Evolutionary conservation across 129 eudicot genomes (phyloP).

Genomic region (Cynara cardunculus): DNA sequence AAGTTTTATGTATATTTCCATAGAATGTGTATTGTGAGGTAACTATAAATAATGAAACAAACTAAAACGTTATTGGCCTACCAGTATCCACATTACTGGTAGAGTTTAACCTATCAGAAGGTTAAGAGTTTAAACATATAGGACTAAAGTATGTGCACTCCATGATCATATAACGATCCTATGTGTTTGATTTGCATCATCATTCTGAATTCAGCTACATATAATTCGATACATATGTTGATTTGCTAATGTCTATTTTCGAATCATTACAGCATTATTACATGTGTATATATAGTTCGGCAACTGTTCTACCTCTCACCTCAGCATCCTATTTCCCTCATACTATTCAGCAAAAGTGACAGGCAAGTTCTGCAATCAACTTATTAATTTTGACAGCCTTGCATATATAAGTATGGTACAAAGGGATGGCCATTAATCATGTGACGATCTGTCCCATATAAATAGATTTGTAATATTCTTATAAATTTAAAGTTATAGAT

Average conservation of each 20-base stretch:
- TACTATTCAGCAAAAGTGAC: conserved; percentile 14
- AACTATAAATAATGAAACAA: too few relatives aligned
- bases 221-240: background rate
- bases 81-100: too few relatives aligned
- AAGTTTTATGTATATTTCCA: too few relatives aligned
- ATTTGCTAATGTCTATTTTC: background rate
- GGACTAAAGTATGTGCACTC: too few relatives aligned
- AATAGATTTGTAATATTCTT: too few relatives aligned
- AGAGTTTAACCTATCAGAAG: too few relatives aligned
- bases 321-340: conserved; percentile 14
- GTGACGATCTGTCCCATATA: background rate
- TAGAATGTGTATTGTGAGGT: too few relatives aligned
- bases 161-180: too few relatives aligned
- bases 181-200: too few relatives aligned
- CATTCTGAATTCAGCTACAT: too few relatives aligned
- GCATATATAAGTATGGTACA: background rate
- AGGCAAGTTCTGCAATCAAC: background rate
- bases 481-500: background rate
- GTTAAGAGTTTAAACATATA: too few relatives aligned
- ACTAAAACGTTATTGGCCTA: too few relatives aligned
- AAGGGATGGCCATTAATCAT: background rate
- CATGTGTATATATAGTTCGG: conserved; percentile 19
- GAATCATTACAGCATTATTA: conserved; percentile 1
- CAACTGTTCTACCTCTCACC: conserved; percentile 16
- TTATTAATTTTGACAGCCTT: background rate